These are phyloP conservation scores for Salvia miltiorrhiza DNA, from an alignment of 257 asterid species.

Conservation along the genomic window DNA sequence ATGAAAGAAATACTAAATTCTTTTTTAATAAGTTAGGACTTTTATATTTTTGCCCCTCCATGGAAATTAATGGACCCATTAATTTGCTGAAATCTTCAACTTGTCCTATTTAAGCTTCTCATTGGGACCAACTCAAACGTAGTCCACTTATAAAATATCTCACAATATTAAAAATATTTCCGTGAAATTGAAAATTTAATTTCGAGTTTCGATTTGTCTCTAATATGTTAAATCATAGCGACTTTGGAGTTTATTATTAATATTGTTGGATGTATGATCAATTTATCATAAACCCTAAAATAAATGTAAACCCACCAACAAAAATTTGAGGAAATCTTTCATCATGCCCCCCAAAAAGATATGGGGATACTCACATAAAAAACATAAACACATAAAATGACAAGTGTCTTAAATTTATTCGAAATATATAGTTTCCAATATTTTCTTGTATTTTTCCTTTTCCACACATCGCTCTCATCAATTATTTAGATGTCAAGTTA, in stretches of 20 bases:
- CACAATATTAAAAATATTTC: slow-evolving; percentile 7
- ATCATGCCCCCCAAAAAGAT: slow-evolving; percentile 7
- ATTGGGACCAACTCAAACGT: slow-evolving; percentile 36
- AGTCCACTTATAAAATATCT: slow-evolving; percentile 31
- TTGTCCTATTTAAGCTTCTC: slow-evolving; percentile 32
- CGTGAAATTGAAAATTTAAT: slow-evolving; percentile 8
- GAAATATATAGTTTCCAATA: not conserved
- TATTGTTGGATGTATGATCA: not conserved
- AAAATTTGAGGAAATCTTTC: slow-evolving; percentile 7
- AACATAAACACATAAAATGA: slow-evolving; percentile 5
- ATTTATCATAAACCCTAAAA: not conserved
- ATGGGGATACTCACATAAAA: slow-evolving; percentile 10
- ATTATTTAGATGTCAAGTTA: not conserved
- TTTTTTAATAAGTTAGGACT: not conserved
- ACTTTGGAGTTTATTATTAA: not conserved
- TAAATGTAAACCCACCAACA: not conserved
- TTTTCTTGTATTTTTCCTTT: not conserved
- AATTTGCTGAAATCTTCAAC: slow-evolving; percentile 44
- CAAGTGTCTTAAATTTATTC: not conserved
- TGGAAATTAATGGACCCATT: slow-evolving; percentile 45
- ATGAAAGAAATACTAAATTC: not conserved
- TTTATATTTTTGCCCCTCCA: not conserved
- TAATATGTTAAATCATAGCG: slow-evolving; percentile 10
- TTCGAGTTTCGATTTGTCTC: not conserved
- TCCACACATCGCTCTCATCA: not conserved